Evolutionary conservation across 352 stramenopile species (phyloP).

Genomic region (Pythium biforme): DNA sequence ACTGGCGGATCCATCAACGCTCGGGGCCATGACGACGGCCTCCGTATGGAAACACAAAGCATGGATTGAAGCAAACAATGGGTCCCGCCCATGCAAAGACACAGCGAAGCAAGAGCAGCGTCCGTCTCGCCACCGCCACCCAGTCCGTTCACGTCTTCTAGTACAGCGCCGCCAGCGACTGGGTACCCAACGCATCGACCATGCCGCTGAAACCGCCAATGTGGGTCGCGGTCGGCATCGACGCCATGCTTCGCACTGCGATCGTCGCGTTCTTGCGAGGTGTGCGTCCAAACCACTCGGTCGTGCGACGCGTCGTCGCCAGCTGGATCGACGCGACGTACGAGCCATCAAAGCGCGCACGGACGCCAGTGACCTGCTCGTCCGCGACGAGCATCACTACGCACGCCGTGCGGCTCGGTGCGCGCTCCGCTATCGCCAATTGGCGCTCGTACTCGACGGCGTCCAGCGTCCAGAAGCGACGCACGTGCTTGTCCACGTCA

Average conservation of each 20-base stretch:
- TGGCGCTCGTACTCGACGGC: not conserved
- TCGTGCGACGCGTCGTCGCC: constrained; percentile 3
- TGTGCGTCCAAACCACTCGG: constrained; percentile 7
- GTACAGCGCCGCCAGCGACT: not conserved
- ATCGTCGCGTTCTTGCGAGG: not conserved
- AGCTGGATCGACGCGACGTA: constrained; percentile 1
- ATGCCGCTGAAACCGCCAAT: not conserved
- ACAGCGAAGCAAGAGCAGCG: too few species aligned
- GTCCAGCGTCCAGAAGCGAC: not conserved
- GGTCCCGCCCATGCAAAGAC: too few species aligned
- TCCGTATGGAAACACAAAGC: too few species aligned
- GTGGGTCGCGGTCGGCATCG: not conserved
- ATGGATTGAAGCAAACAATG: too few species aligned
- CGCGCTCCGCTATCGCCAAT: not conserved
- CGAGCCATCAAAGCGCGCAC: not conserved
- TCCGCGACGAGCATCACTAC: not conserved
- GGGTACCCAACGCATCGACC: not conserved
- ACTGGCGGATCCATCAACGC: too few species aligned
- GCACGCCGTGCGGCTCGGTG: not conserved
- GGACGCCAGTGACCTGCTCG: constrained; percentile 1
- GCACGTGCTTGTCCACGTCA: not conserved
- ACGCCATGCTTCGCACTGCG: not conserved
- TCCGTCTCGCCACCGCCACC: not conserved
- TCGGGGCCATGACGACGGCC: too few species aligned
- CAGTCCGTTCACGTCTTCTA: not conserved